Evolutionary conservation across 192 early-diverging fungal genomes (phyloP).

Genomic region (Coemansia reversa): DNA sequence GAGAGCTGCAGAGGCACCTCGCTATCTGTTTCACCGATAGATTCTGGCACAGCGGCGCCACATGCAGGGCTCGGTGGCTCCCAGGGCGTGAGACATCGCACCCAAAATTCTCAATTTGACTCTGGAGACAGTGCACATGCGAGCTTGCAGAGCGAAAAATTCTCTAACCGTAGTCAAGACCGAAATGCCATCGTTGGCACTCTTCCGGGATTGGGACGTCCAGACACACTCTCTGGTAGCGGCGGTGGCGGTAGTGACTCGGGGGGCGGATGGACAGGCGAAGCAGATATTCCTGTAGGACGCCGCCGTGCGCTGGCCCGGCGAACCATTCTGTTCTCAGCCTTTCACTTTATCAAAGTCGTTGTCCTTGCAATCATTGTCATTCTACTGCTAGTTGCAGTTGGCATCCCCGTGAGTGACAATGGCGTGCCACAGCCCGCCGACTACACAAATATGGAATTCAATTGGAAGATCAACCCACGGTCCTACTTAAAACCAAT

Average conservation of each 20-base stretch:
- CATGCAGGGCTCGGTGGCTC: neutral
- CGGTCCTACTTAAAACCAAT: conserved; percentile 23
- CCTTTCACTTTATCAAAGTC: conserved; percentile 34
- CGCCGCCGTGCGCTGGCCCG: conserved; percentile 8
- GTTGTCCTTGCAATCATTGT: conserved; percentile 28
- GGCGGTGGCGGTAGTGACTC: conserved; percentile 5
- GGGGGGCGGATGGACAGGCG: conserved; percentile 20
- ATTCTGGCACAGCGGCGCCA: neutral
- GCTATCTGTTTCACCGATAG: neutral
- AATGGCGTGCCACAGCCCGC: conserved; percentile 34
- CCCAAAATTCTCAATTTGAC: conserved; percentile 13
- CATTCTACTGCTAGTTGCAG: conserved; percentile 41
- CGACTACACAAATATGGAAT: conserved; percentile 18
- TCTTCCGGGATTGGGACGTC: too few species aligned
- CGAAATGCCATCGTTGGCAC: too few species aligned
- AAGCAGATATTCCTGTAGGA: conserved; percentile 1
- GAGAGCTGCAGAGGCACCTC: neutral
- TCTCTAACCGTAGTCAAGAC: neutral
- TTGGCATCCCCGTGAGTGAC: conserved; percentile 43
- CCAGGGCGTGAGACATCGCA: conserved; percentile 12
- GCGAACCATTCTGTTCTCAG: neutral
- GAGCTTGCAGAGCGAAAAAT: neutral
- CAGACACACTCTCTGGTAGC: conserved; percentile 1
- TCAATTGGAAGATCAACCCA: conserved; percentile 32
- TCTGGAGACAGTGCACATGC: conserved; percentile 7